These are phyloP conservation scores for Botrytis elliptica DNA, from an alignment of 2,329 filamentous ascomycete genomes.

Conservation along the genomic window DNA sequence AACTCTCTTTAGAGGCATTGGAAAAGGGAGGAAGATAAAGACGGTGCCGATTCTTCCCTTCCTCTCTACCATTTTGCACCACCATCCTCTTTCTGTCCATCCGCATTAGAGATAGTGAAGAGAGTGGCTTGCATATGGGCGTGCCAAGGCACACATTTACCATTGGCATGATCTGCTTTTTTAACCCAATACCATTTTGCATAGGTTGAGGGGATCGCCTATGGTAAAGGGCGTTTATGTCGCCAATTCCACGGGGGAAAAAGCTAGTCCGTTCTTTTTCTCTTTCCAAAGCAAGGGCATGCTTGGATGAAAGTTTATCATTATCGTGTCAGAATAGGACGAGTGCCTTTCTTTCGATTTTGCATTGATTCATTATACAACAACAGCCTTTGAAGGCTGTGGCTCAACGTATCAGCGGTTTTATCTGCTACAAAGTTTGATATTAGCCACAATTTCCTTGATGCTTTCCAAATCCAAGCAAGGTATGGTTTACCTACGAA, in stretches of 20 bases:
- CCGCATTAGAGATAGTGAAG: background rate
- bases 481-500: background rate
- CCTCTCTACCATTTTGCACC: constrained; percentile 1
- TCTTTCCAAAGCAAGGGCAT: constrained; percentile 8
- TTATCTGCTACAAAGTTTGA: background rate
- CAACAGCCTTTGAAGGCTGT: background rate
- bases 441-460: background rate
- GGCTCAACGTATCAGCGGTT: background rate
- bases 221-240: constrained; percentile 10
- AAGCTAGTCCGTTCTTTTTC: background rate
- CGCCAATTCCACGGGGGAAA: constrained; percentile 8
- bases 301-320: background rate
- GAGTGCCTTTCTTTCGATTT: background rate
- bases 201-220: background rate
- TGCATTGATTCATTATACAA: constrained; percentile 9
- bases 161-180: constrained; percentile 4
- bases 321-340: background rate
- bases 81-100: background rate
- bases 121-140: constrained; percentile 13
- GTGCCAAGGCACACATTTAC: constrained; percentile 1
- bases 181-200: background rate
- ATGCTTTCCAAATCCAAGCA: background rate
- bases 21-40: background rate
- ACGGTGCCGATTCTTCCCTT: constrained; percentile 8
- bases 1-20: background rate